These are phyloP conservation scores for Gymnopilus junonius DNA, from an alignment of 768 basidiomycete genomes.

Conservation along the genomic window DNA sequence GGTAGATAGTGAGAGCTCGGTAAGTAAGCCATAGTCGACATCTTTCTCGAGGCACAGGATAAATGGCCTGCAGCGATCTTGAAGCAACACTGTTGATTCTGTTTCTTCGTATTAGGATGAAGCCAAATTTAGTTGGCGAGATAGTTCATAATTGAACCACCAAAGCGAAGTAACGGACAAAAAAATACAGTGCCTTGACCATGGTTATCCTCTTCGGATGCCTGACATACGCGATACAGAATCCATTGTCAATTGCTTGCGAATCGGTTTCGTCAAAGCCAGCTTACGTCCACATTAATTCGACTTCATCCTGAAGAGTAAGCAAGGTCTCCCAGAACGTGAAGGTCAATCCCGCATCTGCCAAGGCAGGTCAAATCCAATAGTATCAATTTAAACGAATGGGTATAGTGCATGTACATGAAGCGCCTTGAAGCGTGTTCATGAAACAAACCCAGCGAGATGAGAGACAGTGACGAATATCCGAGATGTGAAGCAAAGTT, in stretches of 20 bases:
- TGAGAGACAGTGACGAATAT: neutral
- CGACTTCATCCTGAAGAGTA: conserved; percentile 19
- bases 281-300: conserved; percentile 20
- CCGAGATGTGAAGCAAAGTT: neutral
- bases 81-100: conserved; percentile 16
- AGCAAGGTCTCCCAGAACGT: conserved; percentile 16
- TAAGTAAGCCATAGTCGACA: conserved; percentile 20
- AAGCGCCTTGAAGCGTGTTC: conserved; percentile 18
- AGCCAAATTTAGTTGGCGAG: neutral
- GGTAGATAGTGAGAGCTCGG: conserved; percentile 16
- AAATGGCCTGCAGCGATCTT: conserved; percentile 3
- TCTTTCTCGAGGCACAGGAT: conserved; percentile 13
- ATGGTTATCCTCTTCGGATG: conserved; percentile 15
- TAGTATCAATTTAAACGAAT: neutral
- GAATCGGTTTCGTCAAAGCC: neutral
- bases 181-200: conserved; percentile 22
- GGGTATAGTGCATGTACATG: conserved; percentile 13
- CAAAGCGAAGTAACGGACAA: conserved; percentile 23
- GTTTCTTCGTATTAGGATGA: neutral
- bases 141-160: conserved; percentile 16
- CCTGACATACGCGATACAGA: neutral
- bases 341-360: conserved; percentile 19
- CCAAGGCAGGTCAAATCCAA: neutral
- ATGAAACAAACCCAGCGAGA: conserved; percentile 3
- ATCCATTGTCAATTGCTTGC: neutral